Percentiles rank a stretch among this genome's conserved stretches.
Evolutionary conservation across 164 flowering plant genomes (phyloP).

Genomic region (Annona squamosa): DNA sequence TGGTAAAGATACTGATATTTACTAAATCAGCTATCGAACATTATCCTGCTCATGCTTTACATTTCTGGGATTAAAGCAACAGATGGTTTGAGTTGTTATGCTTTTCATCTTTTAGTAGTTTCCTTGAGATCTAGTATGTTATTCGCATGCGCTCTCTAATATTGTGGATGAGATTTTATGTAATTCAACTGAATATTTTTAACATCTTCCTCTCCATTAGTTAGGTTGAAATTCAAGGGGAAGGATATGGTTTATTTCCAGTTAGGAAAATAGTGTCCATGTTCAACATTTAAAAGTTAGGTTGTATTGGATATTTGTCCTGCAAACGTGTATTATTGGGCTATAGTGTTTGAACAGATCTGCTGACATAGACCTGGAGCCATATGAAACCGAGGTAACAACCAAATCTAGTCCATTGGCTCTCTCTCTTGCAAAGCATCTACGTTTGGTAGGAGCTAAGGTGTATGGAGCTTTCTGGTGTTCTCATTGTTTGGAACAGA

Average conservation of each 20-base stretch:
- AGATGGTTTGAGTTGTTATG: background rate
- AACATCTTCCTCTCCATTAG: background rate
- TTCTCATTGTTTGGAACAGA: constrained; percentile 90
- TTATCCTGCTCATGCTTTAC: background rate
- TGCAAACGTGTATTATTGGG: background rate
- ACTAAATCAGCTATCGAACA: background rate
- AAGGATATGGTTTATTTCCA: background rate
- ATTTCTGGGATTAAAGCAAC: background rate
- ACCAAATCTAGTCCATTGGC: constrained; percentile 65
- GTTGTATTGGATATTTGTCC: background rate
- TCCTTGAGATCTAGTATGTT: background rate
- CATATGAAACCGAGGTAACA: constrained; percentile 51
- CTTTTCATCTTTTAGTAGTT: background rate
- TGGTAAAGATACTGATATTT: background rate
- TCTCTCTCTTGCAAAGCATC: constrained; percentile 76
- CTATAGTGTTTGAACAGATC: constrained; percentile 27
- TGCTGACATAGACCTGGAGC: constrained; percentile 45
- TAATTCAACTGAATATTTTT: background rate
- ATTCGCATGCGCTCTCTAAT: background rate
- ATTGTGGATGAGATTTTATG: background rate
- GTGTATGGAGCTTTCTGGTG: constrained; percentile 99
- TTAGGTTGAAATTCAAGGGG: background rate
- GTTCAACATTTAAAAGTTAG: background rate
- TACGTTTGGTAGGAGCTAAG: constrained; percentile 79
- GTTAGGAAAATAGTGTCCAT: background rate